Base-by-base conservation (phyloP, 2,329 filamentous ascomycete species). In the Didymella arachidicola region DNA sequence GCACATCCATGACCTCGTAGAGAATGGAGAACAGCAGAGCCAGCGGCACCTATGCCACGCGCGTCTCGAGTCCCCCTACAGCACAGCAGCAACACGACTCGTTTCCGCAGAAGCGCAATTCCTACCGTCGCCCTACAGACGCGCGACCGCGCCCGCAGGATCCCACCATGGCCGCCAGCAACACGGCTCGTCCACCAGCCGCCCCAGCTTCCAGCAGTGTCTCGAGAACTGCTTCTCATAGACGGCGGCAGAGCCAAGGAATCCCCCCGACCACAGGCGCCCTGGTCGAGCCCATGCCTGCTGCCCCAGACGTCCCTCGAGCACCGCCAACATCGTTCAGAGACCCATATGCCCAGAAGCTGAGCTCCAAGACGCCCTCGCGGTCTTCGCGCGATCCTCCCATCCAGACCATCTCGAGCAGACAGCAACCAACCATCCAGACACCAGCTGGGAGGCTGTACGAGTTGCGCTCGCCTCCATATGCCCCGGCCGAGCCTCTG, bases 261-360 rank as follows among this genome's bases (percentile, higher is more conserved):
- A 70, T 72, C 8, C 68, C 68, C 16, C 64, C 68, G 16, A 63
- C 69, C 4, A 61, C 68, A 7, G 68, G 67, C 58, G 63, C 64
- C 30, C 52, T 59, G 43, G 56, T 51, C 52, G 69, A 72, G 39
- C 59, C 66, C 22, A 64, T 72, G 36, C 74, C 74, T 18, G 79
- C 81, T 48, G 86, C 84, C 32, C 86, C 88, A 63, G 88, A 90
- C 64, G 84, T 82, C 27, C 86, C 88, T 53, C 82, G 81, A 67
- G 82, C 80, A 29, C 72, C 74, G 8, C 86, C 88, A 4, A 68
- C 67, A 11, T 72, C 75, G 0, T 77, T 76, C 60, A 67, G 65
- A 59, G 72, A 76, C 41, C 74, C 74, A 11, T 76, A 76, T 65
- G 79, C 77, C 39, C 78, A 65, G 12, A 72, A 64, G 45, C 57